Evolutionary conservation across 2,329 filamentous ascomycete species (phyloP), one percentile per base, ranked within the genome.

Genomic region (Diaporthe vaccinii): DNA sequence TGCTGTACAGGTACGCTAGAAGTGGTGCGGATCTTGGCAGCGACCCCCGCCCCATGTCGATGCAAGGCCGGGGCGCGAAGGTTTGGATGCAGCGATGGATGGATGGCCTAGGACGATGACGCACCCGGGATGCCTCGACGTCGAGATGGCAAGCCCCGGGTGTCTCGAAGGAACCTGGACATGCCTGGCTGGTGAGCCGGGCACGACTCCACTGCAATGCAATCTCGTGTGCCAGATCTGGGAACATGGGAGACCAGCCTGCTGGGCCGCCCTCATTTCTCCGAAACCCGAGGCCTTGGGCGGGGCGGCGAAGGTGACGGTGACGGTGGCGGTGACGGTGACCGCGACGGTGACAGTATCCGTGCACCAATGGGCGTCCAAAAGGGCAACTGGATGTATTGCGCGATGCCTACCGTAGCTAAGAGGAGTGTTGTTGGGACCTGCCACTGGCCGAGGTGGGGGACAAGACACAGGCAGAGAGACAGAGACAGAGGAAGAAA

Each of bases 11-110:
- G 44, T 36, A 39, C 28, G 62, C 62, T 68, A 68, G 44, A 51
- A 20, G 44, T 68, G 62, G 62, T 68, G 62, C 62, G 62, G 62
- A 68, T 5, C 62, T 68, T 51, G 62, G 62, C 44, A 68, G 25
- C 22, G 7, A n/a, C 28, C 39, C 59, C 59, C 41, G 36, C 36
- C 59, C 59, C 59, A 62, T 62, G 59, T 62, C 59, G 7, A 22
- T 53, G 62, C 22, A 28, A 36, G 31, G 46, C 31, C 12, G 62
- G 31, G 46, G 62, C 46, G 31, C 14, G 46, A 55, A 39, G 65
- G 65, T 39, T 53, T 68, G 34, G 31, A 14, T 9, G 22, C 15
- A 34, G 46, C 65, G 46, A 68, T 53, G 65, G 65, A 68, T 53
- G 65, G 31, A 68, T 10, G 46, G 46, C 22, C 14, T 69, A 6